Evolutionary conservation across 2,329 filamentous ascomycete species (phyloP), one percentile per base, ranked within the genome.

Genomic region (Ascochyta rabiei): DNA sequence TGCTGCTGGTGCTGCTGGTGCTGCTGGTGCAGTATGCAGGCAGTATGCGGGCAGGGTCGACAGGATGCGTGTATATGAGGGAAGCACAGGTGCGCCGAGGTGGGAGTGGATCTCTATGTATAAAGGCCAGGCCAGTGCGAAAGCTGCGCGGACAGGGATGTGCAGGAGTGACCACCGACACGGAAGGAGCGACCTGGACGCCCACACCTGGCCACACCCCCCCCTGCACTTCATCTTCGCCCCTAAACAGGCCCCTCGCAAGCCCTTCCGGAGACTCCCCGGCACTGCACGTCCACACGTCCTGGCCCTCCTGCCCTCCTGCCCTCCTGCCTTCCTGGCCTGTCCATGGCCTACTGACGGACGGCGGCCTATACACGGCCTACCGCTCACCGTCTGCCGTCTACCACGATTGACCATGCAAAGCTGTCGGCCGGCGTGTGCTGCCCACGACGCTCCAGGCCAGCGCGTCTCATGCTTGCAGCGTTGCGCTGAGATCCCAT

Each of bases 211-310:
- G 59, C 52, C 57, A 39, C 46, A 12, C 31, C 19, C 50, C 19
- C 50, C 61, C 61, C 57, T 60, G 54, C 52, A 38, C 46, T 39
- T 44, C 48, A 51, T 40, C 45, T 43, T 49, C 45, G 53, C 55
- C 52, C 52, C 53, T 56, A 60, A 57, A 56, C 54, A 61, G 48
- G 57, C 51, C 47, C 28, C 28, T 41, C 40, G 35, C 19, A 41
- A 31, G 48, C 51, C 49, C 44, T 56, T 49, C 55, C 64, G 61
- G 60, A 59, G 28, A 54, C 41, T 57, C 58, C 55, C 62, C 64
- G 64, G 62, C 62, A 67, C 59, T 62, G 59, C 62, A 57, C 51
- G 48, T 51, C n/a, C n/a, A n/a, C n/a, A n/a, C n/a, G n/a, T n/a
- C n/a, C n/a, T n/a, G n/a, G n/a, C n/a, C n/a, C n/a, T n/a, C n/a